Conservation (phyloP, 768 basidiomycete species). For the Suillus bovinus region DNA sequence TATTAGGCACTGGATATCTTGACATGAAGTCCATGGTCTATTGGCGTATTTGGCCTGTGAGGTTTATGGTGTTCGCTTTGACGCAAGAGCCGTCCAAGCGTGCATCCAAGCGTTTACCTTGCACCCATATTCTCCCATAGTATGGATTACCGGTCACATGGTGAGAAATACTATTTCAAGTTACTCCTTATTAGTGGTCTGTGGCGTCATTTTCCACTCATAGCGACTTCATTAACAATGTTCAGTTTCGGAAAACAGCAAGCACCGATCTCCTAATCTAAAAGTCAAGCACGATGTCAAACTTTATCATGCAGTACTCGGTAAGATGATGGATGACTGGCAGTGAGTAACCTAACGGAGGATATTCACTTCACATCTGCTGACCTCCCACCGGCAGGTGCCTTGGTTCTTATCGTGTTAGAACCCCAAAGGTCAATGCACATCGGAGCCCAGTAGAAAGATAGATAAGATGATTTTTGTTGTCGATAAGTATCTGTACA, state of each 20-base stretch:
- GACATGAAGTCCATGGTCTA: slow-evolving; percentile 7
- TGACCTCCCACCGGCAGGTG: slow-evolving; percentile 2
- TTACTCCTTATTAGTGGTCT: neutral
- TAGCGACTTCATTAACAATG: neutral
- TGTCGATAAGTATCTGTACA: neutral
- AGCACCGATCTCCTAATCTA: neutral
- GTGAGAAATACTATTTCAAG: slow-evolving; percentile 3
- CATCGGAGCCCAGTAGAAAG: neutral
- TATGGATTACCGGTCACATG: slow-evolving; percentile 5
- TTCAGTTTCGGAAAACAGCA: neutral
- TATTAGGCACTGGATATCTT: slow-evolving; percentile 11
- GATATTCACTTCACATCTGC: neutral
- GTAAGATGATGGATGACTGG: slow-evolving; percentile 7
- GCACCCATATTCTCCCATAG: slow-evolving; percentile 11
- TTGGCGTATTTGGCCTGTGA: slow-evolving; percentile 9
- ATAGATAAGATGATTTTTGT: slow-evolving; percentile 3
- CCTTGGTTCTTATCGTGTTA: slow-evolving; percentile 10
- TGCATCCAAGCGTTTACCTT: neutral
- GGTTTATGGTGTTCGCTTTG: slow-evolving; percentile 8
- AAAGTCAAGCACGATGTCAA: too few species aligned
- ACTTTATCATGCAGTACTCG: neutral
- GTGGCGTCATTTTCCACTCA: neutral
- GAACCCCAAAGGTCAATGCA: slow-evolving; percentile 7
- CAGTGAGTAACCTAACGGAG: slow-evolving; percentile 4
- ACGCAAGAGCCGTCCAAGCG: neutral